Evolutionary conservation across 257 asterid species (phyloP), one percentile per base, ranked within the genome.

Genomic region (Jacaranda mimosifolia): DNA sequence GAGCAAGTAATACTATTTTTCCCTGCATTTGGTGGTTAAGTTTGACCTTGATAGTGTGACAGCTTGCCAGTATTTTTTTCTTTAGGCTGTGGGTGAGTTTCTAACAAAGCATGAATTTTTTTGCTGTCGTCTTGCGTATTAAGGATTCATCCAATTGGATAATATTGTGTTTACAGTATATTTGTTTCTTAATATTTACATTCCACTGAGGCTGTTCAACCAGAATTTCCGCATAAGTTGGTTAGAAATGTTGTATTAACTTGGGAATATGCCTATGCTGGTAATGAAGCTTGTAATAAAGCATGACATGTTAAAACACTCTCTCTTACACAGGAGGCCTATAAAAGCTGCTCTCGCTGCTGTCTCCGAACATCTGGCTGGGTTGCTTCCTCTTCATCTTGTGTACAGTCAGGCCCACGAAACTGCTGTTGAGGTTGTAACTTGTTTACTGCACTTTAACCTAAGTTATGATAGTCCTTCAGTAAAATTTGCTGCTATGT

Each of bases 331-430:
- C 92, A 95, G 99, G 98, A 88, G 89, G 85, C 99, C 99, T 59
- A 81, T 88, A 73, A 95, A 93, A 87, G 94, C 99, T 88, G 98
- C 98, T 75, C 73, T 93, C 57, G 96, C 97, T 72, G 94, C 98
- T 86, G 99, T 91, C 78, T 83, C 97, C 73, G 97, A 93, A 83
- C 98, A 95, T 84, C 85, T 95, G 46, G 96, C 99, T 69, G 99
- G 99, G 69, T 84, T 95, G 84, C 94, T 93, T 83, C 97, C 99
- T 76, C 98, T 91, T 79, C 98, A 95, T 95, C 98, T 95, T 75
- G 97, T 91, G 39, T 95, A 93, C 82, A 93, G 99, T 80, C 97
- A 88, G 70, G 97, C 98, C 79, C 99, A 95, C 82, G 94, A 91
- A 85, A 87, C 95, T 80, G 98, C 98, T 60, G 87, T 93, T 63